Evolutionary conservation across 345 rosid species (phyloP), one percentile per base, ranked within the genome.

Genomic region (Clarkia xantiana): DNA sequence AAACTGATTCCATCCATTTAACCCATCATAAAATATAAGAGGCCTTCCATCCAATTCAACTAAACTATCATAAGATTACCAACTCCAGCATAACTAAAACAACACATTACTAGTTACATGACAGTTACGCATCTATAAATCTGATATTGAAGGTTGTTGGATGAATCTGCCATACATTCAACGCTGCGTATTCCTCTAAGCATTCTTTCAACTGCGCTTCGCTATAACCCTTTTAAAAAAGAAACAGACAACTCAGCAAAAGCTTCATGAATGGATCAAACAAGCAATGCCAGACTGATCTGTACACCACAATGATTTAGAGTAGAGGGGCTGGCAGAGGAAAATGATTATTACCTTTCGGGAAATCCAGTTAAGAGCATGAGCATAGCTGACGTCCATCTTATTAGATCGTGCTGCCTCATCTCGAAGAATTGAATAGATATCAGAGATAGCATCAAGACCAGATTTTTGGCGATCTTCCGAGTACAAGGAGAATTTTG

Each of bases 161-260:
- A 67, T 84, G 93, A 57, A 91, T 87, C 75, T 81, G 95, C 96
- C 99, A 91, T 57, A 91, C 96, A 38, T 91, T 91, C 55, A 91
- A 60, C 44, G 94, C 77, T 40, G 99, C 95, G 62, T 91, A 87
- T 71, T 91, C 96, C 79, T 91, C 99, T 54, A 84, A 68, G 65
- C 99, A 91, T 64, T 91, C 99, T 58, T 87, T 91, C 72, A 91
- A 70, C 74, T 91, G 99, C 19, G 95, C 94, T 71, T 91, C 99
- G 46, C 90, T 91, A 57, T 91, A 87, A 52, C 99, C 99, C 99
- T 91, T 94, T 64, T 62, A 40, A 54, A 43, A 56, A 56, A 36
- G 49, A 43, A 42, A 52, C 47, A 53, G 62, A 55, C 44, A 34
- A 0, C 18, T 3, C 14, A 9, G 34, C 14, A 2, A 13, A 14